Conservation (phyloP, 2,329 filamentous ascomycete species). For the Exserohilum turcica region DNA sequence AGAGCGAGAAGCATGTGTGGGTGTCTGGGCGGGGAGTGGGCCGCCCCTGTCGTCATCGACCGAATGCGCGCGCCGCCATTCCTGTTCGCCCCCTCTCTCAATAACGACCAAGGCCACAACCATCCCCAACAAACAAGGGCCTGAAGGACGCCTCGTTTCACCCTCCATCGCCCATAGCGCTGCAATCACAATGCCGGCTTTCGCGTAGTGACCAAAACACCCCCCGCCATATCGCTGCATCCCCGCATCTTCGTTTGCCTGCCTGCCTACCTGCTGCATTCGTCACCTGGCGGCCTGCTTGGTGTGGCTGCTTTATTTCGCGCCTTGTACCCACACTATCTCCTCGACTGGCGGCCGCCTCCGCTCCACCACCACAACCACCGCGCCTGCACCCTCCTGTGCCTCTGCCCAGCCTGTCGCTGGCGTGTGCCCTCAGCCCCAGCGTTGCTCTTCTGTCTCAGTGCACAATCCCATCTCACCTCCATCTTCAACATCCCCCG, state of each 20-base stretch:
- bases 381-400: conserved; percentile 5
- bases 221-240: too few relatives aligned
- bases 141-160: too few relatives aligned
- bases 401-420: conserved; percentile 3
- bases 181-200: too few relatives aligned
- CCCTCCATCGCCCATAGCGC: too few relatives aligned
- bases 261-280: too few relatives aligned
- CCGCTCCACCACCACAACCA: conserved; percentile 1
- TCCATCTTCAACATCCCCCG: conserved; percentile 12
- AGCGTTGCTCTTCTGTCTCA: neutral
- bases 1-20: neutral
- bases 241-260: conserved; percentile 5
- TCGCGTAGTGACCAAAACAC: too few relatives aligned
- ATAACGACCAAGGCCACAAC: too few relatives aligned
- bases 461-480: conserved; percentile 1
- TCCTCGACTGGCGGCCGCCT: conserved; percentile 6
- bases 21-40: conserved; percentile 2
- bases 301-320: neutral
- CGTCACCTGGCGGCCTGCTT: neutral
- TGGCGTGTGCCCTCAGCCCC: conserved; percentile 1
- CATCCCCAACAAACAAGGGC: too few relatives aligned
- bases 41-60: conserved; percentile 21
- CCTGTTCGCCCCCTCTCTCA: too few relatives aligned
- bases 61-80: neutral
- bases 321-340: neutral